phyloP scores from a whole-genome alignment of 352 stramenopile genomes.

The Phytophthora vignae region DNA sequence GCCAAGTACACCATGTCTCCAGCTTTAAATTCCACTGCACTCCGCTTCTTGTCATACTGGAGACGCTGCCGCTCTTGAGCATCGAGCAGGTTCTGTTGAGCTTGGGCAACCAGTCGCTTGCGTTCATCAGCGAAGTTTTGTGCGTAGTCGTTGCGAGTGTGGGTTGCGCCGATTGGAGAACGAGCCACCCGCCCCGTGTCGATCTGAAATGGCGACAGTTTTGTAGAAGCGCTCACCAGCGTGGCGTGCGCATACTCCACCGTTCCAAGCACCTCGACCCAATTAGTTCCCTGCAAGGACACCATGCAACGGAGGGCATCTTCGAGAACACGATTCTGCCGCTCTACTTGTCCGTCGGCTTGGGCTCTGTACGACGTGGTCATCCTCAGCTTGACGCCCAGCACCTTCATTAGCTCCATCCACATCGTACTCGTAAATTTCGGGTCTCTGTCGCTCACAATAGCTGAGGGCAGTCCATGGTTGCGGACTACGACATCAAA shows the following conservation, averaged over 20 bases:
- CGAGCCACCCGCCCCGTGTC: conserved; percentile 12
- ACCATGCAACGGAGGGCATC: conserved; percentile 12
- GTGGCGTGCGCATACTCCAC: conserved; percentile 12
- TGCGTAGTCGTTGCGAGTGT: conserved; percentile 9
- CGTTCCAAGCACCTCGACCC: conserved; percentile 8
- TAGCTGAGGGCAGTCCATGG: conserved; percentile 1
- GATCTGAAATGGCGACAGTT: conserved; percentile 20
- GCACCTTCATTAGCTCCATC: conserved; percentile 10
- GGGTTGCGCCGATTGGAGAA: background rate
- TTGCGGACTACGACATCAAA: conserved; percentile 9
- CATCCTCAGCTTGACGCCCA: conserved; percentile 9
- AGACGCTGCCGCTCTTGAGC: conserved; percentile 1
- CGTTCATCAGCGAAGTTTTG: background rate
- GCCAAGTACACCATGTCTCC: conserved; percentile 8
- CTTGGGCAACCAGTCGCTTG: background rate
- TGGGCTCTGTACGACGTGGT: conserved; percentile 2
- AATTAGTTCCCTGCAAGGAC: conserved; percentile 10
- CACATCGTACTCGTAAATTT: conserved; percentile 16
- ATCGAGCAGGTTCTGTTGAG: conserved; percentile 1
- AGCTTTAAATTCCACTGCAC: background rate
- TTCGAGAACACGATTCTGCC: conserved; percentile 5
- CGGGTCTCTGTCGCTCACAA: conserved; percentile 13
- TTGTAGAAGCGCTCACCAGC: conserved; percentile 11
- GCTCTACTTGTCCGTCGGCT: conserved; percentile 10
- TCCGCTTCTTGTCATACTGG: background rate